Base-by-base conservation (phyloP, 2,329 filamentous ascomycete genomes). In the Ophiostoma ips region DNA sequence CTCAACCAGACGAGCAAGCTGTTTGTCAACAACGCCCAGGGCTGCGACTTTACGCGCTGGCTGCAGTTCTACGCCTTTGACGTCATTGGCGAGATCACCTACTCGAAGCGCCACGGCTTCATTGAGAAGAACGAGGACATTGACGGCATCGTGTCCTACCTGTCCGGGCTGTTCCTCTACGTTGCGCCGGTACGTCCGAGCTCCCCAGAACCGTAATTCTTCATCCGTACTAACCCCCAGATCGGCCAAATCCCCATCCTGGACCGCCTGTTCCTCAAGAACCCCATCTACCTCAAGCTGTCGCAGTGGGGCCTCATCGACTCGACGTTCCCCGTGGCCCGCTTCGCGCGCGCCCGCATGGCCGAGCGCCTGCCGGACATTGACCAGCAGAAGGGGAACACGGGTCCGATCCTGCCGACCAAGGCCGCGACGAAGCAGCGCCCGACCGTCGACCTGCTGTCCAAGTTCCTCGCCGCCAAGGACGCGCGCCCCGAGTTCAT, bases 51-150 rank as follows among this genome's bases (percentile, higher is more conserved):
- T 50, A 77, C 78, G 1, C 69, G 71, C 51, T 88, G 84, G 84
- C 66, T 89, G 51, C 84, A 89, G 59, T 88, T 81, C 61, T 88
- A 85, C 57, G 85, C 85, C 0, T 89, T 89, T 58, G 85, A 89
- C 60, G 84, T 88, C 13, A 87, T 87, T 54, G 83, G 83, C 6
- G 80, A 85, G 54, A 76, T 88, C 58, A 87, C 83, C 0, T 88
- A 85, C 65, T 80, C 77, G 61, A 85, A 85, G 61, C 72, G 82
- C 0, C 74, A 87, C 52, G 85, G 85, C 0, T 89, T 89, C 56
- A 66, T 89, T 2, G 83, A 89, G 62, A 73, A 76, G 60, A 81
- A 86, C 47, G 72, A 81, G 59, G 85, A 89, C 55, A 77, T 89
- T 12, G 83, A 86, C 54, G 83, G 83, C 0, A 87, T 88, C 48